These are phyloP conservation scores for Dictyophora rubrovolvata DNA, from an alignment of 768 basidiomycete genomes.

Conservation along the genomic window DNA sequence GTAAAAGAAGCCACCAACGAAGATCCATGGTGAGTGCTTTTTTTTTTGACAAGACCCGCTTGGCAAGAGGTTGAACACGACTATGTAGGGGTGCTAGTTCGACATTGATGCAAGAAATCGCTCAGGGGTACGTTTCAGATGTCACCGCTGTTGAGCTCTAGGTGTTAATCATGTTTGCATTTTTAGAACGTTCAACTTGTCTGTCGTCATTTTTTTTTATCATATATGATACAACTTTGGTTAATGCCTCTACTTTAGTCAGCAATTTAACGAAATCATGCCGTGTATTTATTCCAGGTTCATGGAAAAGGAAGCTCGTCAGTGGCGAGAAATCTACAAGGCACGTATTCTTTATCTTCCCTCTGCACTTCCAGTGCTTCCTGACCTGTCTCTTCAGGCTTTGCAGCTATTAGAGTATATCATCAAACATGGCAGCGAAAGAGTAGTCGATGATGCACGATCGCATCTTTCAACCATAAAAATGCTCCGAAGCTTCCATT, in stretches of 20 bases:
- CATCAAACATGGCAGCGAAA: conserved; percentile 93
- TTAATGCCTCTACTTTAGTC: conserved; percentile 36
- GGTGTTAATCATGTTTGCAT: not conserved
- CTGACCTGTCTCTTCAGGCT: conserved; percentile 37
- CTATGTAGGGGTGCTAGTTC: conserved; percentile 85
- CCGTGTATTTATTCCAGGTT: conserved; percentile 90
- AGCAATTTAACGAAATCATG: conserved; percentile 99
- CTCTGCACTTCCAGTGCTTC: not conserved
- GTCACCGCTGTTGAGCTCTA: conserved; percentile 12
- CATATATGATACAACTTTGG: not conserved
- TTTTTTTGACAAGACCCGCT: not conserved
- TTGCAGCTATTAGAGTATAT: conserved; percentile 92
- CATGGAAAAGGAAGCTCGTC: conserved; percentile 96
- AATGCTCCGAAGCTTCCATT: conserved; percentile 96
- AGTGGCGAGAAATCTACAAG: conserved; percentile 99
- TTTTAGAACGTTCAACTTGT: conserved; percentile 96
- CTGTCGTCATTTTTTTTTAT: conserved; percentile 24
- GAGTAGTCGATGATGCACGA: conserved; percentile 94
- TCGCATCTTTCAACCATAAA: conserved; percentile 92
- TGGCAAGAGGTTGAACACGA: not conserved
- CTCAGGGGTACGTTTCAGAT: conserved; percentile 65
- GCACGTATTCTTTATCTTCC: conserved; percentile 25
- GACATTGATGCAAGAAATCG: conserved; percentile 97
- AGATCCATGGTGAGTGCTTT: conserved; percentile 80
- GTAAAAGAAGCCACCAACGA: conserved; percentile 96